Evolutionary conservation across 768 basidiomycete species (phyloP).

Genomic region (Mycena rebaudengoi): DNA sequence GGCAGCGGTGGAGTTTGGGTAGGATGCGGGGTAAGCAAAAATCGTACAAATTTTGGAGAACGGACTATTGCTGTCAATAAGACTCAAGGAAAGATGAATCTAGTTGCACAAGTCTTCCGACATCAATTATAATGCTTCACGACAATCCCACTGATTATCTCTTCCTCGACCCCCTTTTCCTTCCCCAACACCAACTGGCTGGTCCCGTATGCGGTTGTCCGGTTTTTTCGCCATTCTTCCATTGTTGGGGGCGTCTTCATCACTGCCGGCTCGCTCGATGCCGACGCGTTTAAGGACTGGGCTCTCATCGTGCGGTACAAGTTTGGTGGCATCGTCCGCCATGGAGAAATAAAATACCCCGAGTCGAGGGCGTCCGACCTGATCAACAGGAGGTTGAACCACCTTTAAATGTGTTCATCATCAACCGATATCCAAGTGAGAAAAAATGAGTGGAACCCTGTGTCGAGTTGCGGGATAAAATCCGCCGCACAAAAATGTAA

Average conservation of each 20-base stretch:
- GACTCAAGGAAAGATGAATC: no score
- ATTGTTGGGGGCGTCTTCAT: constrained; percentile 51
- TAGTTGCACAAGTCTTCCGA: no score
- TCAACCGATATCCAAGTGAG: not conserved
- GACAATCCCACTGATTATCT: constrained; percentile 52
- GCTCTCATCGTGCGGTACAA: constrained; percentile 51
- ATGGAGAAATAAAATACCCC: constrained; percentile 58
- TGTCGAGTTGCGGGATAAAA: constrained; percentile 60
- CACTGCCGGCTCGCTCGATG: constrained; percentile 41
- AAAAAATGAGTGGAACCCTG: constrained; percentile 22
- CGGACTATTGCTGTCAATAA: no score
- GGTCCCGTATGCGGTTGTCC: constrained; percentile 52
- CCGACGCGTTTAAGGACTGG: constrained; percentile 51
- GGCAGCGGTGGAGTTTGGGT: no score
- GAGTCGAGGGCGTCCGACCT: constrained; percentile 51
- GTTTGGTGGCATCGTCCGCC: constrained; percentile 51
- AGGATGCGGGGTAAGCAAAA: no score
- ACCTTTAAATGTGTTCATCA: constrained; percentile 39
- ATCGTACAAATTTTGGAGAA: no score
- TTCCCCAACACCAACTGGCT: constrained; percentile 37
- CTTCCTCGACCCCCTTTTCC: constrained; percentile 54
- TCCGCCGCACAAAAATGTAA: constrained; percentile 58
- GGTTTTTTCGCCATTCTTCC: constrained; percentile 49
- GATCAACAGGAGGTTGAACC: constrained; percentile 57
- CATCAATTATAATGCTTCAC: constrained; percentile 60